Percentiles rank a stretch among this genome's conserved stretches.
Conservation (phyloP, 2,329 filamentous ascomycete species). For the Phialophora chinensis region DNA sequence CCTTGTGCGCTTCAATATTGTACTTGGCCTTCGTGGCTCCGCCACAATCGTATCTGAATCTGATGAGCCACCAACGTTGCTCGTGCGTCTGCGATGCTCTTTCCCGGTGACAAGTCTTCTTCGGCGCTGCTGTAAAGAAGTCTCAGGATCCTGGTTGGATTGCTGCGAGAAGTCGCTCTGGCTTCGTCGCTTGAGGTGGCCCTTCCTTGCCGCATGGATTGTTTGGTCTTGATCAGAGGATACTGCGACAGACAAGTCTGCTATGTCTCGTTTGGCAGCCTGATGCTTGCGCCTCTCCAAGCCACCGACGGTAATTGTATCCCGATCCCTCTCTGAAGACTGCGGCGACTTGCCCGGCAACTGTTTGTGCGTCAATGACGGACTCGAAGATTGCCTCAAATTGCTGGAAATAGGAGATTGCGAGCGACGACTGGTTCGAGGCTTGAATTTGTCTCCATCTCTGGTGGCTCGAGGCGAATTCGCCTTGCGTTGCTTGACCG, state of each 20-base stretch:
- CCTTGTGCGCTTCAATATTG: conserved; percentile 49
- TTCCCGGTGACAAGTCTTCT: conserved; percentile 41
- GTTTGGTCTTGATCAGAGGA: conserved; percentile 40
- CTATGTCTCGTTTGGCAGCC: conserved; percentile 22
- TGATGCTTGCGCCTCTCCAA: conserved; percentile 28
- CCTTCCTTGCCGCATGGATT: conserved; percentile 26
- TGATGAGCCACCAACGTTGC: conserved; percentile 42
- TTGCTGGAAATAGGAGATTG: conserved; percentile 47
- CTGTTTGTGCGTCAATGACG: conserved; percentile 36
- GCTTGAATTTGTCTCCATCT: conserved; percentile 49
- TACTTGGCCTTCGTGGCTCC: conserved; percentile 26
- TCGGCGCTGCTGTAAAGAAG: conserved; percentile 29
- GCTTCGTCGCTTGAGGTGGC: conserved; percentile 36
- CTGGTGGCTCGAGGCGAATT: conserved; percentile 48
- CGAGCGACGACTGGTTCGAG: conserved; percentile 46
- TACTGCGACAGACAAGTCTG: conserved; percentile 38
- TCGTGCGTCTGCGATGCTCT: conserved; percentile 38
- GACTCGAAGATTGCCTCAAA: conserved; percentile 35
- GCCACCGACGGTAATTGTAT: conserved; percentile 17
- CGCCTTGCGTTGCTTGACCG: conserved; percentile 42
- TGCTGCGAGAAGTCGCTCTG: conserved; percentile 39
- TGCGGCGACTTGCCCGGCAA: conserved; percentile 33
- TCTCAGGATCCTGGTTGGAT: conserved; percentile 32
- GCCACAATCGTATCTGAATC: conserved; percentile 31
- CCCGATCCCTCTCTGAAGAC: conserved; percentile 27